Conservation (phyloP, 768 basidiomycete species). For the Sporobolomyces phaffii region DNA sequence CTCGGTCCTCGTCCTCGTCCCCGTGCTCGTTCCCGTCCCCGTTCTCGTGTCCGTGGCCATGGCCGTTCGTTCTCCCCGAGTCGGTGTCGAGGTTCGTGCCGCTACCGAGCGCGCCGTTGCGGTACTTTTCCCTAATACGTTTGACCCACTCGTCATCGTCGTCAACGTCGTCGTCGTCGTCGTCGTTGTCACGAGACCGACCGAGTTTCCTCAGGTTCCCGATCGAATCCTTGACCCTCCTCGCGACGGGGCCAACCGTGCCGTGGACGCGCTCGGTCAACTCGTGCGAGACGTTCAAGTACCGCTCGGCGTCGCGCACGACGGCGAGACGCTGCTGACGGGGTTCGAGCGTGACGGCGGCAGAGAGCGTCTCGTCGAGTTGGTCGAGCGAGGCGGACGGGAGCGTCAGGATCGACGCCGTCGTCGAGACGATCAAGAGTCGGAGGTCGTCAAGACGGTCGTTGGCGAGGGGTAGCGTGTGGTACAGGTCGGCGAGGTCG, state of each 20-base stretch:
- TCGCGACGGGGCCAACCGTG: conserved; percentile 1
- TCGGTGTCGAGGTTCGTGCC: no score
- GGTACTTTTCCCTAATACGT: neutral
- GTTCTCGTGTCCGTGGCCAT: no score
- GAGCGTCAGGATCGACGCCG: neutral
- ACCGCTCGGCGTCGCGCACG: neutral
- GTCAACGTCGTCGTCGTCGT: neutral
- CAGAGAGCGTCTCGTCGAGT: neutral
- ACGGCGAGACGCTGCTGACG: neutral
- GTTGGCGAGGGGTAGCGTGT: neutral
- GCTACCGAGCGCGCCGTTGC: no score
- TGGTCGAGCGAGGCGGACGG: neutral
- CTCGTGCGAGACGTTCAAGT: neutral
- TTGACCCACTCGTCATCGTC: neutral
- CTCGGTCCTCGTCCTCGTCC: no score
- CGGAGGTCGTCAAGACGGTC: neutral
- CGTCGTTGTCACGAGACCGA: no score
- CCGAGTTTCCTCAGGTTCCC: neutral
- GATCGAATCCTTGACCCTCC: conserved; percentile 21
- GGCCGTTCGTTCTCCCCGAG: no score
- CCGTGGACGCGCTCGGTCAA: neutral
- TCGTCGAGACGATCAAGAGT: conserved; percentile 9
- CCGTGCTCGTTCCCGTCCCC: no score
- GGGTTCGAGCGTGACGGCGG: neutral
- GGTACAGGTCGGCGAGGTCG: neutral